Conservation (phyloP, 306 rosid genomes). For the Malus sieversii region DNA sequence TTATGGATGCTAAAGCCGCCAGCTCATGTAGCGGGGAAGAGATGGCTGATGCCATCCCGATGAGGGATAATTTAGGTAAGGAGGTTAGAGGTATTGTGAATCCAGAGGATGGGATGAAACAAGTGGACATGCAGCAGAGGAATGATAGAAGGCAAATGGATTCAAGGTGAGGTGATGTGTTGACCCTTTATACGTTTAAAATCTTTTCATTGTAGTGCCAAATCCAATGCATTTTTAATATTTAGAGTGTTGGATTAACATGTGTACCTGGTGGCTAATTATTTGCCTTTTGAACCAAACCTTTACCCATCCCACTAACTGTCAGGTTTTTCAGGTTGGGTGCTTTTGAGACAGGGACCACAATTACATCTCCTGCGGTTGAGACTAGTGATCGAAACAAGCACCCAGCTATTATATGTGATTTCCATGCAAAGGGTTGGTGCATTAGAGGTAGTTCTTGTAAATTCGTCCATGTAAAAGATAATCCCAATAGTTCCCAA, state of each 20-base stretch:
- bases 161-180: constrained; percentile 49
- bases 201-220: constrained; percentile 16
- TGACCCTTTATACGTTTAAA: constrained; percentile 9
- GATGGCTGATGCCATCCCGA: constrained; percentile 17
- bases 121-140: constrained; percentile 27
- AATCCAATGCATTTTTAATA: neutral
- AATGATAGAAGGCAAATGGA: constrained; percentile 25
- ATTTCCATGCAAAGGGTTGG: constrained; percentile 87
- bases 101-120: constrained; percentile 28
- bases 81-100: constrained; percentile 19
- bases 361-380: constrained; percentile 42
- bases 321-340: constrained; percentile 40
- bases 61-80: constrained; percentile 13
- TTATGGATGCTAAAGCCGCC: constrained; percentile 24
- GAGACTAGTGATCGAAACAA: constrained; percentile 47
- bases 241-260: constrained; percentile 15
- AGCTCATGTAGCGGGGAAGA: constrained; percentile 29
- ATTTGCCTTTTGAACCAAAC: constrained; percentile 12
- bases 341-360: constrained; percentile 36
- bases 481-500: constrained; percentile 19
- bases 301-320: constrained; percentile 31
- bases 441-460: constrained; percentile 84
- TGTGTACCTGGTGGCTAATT: constrained; percentile 17
- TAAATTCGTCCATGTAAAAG: constrained; percentile 75
- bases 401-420: constrained; percentile 48